These are phyloP conservation scores for Psilocybe cubensis DNA, from an alignment of 768 basidiomycete genomes.

Conservation along the genomic window DNA sequence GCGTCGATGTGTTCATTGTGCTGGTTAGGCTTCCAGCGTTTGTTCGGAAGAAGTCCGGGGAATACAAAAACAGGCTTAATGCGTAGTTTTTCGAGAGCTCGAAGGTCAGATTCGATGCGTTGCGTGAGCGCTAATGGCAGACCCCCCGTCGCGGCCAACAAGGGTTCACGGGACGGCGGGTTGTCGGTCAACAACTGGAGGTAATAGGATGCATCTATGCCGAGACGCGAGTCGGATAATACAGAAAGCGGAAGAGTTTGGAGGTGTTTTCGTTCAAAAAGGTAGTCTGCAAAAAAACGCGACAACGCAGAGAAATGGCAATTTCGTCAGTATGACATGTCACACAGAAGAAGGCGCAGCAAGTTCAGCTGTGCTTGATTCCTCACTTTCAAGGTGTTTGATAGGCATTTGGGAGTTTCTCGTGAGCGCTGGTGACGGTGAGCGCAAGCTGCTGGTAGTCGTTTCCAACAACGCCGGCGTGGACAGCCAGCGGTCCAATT, in stretches of 20 bases:
- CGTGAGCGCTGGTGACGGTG: slow-evolving; percentile 28
- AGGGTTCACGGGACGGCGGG: slow-evolving; percentile 81
- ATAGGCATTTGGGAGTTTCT: slow-evolving; percentile 61
- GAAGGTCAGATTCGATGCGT: slow-evolving; percentile 91
- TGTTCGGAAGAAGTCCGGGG: slow-evolving; percentile 82
- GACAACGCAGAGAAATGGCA: slow-evolving; percentile 14
- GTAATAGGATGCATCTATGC: slow-evolving; percentile 95
- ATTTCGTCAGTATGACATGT: not conserved
- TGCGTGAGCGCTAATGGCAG: slow-evolving; percentile 86
- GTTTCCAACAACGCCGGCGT: slow-evolving; percentile 38
- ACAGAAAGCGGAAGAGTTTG: slow-evolving; percentile 81
- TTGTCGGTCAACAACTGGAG: slow-evolving; percentile 77
- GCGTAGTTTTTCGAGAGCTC: slow-evolving; percentile 83
- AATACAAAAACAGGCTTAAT: slow-evolving; percentile 99
- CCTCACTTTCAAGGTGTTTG: slow-evolving; percentile 82
- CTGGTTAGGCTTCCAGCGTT: slow-evolving; percentile 68
- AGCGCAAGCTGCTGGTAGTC: slow-evolving; percentile 32
- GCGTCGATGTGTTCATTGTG: slow-evolving; percentile 65
- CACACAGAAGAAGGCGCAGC: not conserved
- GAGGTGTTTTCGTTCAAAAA: slow-evolving; percentile 86
- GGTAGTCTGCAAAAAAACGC: slow-evolving; percentile 59
- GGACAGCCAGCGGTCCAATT: slow-evolving; percentile 26
- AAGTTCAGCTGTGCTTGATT: not conserved
- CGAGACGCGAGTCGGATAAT: slow-evolving; percentile 90
- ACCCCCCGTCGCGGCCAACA: slow-evolving; percentile 94